Percentiles rank a stretch among this genome's conserved stretches.
Evolutionary conservation across 208 protist species (phyloP).

Genomic region (Trichomonas gallinae): DNA sequence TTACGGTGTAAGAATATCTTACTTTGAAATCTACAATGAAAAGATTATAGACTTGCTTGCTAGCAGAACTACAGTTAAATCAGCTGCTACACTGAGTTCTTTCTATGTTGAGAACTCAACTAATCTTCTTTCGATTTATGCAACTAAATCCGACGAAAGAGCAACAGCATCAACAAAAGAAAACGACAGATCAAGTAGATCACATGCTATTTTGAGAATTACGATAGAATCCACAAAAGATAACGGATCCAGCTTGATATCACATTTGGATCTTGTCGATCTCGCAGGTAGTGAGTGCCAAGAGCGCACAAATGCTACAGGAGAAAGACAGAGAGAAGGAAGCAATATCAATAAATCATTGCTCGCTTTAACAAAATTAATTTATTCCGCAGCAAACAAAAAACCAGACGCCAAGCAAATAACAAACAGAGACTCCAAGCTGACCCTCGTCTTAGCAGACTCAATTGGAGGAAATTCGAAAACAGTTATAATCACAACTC

Average conservation of each 20-base stretch:
- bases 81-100: neutral
- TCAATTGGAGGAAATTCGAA: slow-evolving; percentile 49
- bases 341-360: slow-evolving; percentile 54
- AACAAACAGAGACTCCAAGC: slow-evolving; percentile 60
- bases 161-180: neutral
- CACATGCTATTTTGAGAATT: slow-evolving; percentile 12
- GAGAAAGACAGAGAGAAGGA: slow-evolving; percentile 33
- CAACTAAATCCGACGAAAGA: neutral
- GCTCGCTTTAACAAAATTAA: slow-evolving; percentile 48
- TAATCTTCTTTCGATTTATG: neutral
- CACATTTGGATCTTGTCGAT: slow-evolving; percentile 36
- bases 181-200: neutral
- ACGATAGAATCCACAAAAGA: neutral
- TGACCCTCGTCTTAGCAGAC: slow-evolving; percentile 38
- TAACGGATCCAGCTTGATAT: neutral
- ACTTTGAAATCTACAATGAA: slow-evolving; percentile 51
- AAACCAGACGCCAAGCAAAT: neutral
- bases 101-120: neutral
- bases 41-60: slow-evolving; percentile 41
- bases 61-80: neutral
- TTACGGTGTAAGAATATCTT: slow-evolving; percentile 32
- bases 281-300: slow-evolving; percentile 34
- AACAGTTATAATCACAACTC: slow-evolving; percentile 50
- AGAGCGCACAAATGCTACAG: slow-evolving; percentile 23
- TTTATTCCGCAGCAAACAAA: neutral